A percentile compares a stretch with the other conserved stretches of the same genome.
These are phyloP conservation scores for Leucosporidium yakuticum DNA, from an alignment of 768 basidiomycete genomes.

Conservation along the genomic window DNA sequence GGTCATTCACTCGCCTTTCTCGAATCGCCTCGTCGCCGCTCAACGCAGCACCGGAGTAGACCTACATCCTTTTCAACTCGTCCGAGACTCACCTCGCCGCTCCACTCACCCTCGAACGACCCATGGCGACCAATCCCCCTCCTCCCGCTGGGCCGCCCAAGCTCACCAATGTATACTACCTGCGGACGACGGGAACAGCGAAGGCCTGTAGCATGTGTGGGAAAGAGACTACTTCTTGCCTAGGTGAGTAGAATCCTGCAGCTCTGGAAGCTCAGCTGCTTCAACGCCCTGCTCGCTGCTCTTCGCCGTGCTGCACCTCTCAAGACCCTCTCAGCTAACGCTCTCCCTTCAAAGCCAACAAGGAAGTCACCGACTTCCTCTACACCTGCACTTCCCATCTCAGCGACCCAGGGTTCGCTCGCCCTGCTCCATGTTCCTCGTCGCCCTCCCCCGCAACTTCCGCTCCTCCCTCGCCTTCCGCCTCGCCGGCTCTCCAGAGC, in stretches of 20 bases:
- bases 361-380: slow-evolving; percentile 74
- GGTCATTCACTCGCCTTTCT: too few relatives aligned
- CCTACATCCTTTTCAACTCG: too few relatives aligned
- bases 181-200: slow-evolving; percentile 8
- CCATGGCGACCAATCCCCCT: background rate
- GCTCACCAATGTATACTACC: slow-evolving; percentile 23
- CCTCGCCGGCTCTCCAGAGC: slow-evolving; percentile 21
- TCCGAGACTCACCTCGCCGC: too few relatives aligned
- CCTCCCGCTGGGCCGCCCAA: slow-evolving; percentile 8
- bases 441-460: slow-evolving; percentile 39
- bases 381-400: slow-evolving; percentile 81
- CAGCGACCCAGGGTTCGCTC: slow-evolving; percentile 56
- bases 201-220: slow-evolving; percentile 26
- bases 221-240: slow-evolving; percentile 19
- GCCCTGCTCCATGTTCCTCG: slow-evolving; percentile 44
- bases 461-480: slow-evolving; percentile 1
- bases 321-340: background rate
- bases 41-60: background rate
- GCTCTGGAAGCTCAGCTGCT: too few relatives aligned
- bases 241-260: background rate
- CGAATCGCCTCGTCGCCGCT: background rate
- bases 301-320: background rate
- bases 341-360: slow-evolving; percentile 52
- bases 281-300: background rate
- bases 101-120: too few relatives aligned